phyloP scores from a whole-genome alignment of 2,329 filamentous ascomycete genomes.

The Aureobasidium sp. region DNA sequence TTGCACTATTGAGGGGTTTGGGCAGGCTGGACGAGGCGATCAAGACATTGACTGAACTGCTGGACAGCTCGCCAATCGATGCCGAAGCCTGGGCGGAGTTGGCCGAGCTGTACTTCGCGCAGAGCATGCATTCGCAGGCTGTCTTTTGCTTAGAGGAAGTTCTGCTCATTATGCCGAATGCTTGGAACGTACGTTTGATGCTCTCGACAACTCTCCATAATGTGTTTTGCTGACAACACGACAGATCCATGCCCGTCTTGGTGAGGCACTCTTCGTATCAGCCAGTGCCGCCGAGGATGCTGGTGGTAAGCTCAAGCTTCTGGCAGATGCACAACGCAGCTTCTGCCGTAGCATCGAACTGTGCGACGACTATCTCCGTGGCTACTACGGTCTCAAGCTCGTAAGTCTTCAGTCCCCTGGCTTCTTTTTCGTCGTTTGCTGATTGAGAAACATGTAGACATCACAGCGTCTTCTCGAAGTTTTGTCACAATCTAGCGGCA shows the following conservation, averaged over 20 bases:
- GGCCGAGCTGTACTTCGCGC: slow-evolving; percentile 73
- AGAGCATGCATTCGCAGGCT: slow-evolving; percentile 73
- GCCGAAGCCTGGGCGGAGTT: slow-evolving; percentile 91
- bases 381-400: slow-evolving; percentile 84
- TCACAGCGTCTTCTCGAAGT: slow-evolving; percentile 25
- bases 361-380: slow-evolving; percentile 85
- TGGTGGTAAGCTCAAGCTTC: slow-evolving; percentile 39
- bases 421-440: neutral
- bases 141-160: slow-evolving; percentile 89
- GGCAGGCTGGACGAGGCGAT: slow-evolving; percentile 67
- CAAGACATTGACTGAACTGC: slow-evolving; percentile 61
- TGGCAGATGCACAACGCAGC: slow-evolving; percentile 70
- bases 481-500: slow-evolving; percentile 19
- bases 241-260: slow-evolving; percentile 73
- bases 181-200: slow-evolving; percentile 72
- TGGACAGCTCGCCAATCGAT: slow-evolving; percentile 83
- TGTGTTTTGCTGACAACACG: neutral
- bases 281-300: slow-evolving; percentile 30
- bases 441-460: slow-evolving; percentile 6
- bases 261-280: slow-evolving; percentile 73
- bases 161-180: slow-evolving; percentile 76
- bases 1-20: slow-evolving; percentile 71
- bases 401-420: slow-evolving; percentile 6
- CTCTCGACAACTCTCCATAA: neutral
- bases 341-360: slow-evolving; percentile 90